Evolutionary conservation across 768 basidiomycete genomes (phyloP).

Genomic region (Phaeolepiota aurea): DNA sequence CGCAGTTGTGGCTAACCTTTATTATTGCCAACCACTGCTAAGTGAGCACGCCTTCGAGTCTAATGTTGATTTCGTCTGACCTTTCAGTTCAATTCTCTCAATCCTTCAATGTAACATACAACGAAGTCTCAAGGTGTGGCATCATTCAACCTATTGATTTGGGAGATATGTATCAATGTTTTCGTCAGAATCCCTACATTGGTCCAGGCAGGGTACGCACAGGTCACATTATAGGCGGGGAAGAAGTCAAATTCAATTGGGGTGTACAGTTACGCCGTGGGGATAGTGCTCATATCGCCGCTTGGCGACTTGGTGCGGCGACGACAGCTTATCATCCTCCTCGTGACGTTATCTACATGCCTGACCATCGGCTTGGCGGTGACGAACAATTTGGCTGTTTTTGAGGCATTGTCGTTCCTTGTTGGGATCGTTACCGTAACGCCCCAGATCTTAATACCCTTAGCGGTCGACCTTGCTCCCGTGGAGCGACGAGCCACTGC

Average conservation of each 20-base stretch:
- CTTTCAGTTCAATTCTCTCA: conserved; percentile 21
- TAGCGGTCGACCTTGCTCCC: conserved; percentile 78
- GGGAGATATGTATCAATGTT: not conserved
- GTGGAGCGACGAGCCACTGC: conserved; percentile 65
- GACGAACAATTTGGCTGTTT: conserved; percentile 47
- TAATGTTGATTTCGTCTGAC: not conserved
- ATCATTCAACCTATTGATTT: not conserved
- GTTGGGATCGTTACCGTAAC: conserved; percentile 66
- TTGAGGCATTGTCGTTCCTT: conserved; percentile 64
- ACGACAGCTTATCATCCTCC: conserved; percentile 55
- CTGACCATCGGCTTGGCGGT: conserved; percentile 69
- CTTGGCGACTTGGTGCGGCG: conserved; percentile 78
- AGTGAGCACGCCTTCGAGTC: not conserved
- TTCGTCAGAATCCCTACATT: conserved; percentile 50
- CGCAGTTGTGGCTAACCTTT: conserved; percentile 1
- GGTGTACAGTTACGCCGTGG: conserved; percentile 58
- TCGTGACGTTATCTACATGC: conserved; percentile 43
- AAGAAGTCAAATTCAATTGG: no score
- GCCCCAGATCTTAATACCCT: conserved; percentile 68
- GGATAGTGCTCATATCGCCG: conserved; percentile 70
- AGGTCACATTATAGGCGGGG: no score
- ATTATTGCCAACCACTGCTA: conserved; percentile 3
- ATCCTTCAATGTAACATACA: conserved; percentile 27
- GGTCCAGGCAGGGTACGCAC: conserved; percentile 53
- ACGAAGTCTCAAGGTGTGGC: conserved; percentile 28